Base-by-base conservation (phyloP, 306 rosid genomes). In the Quercus engelmannii region DNA sequence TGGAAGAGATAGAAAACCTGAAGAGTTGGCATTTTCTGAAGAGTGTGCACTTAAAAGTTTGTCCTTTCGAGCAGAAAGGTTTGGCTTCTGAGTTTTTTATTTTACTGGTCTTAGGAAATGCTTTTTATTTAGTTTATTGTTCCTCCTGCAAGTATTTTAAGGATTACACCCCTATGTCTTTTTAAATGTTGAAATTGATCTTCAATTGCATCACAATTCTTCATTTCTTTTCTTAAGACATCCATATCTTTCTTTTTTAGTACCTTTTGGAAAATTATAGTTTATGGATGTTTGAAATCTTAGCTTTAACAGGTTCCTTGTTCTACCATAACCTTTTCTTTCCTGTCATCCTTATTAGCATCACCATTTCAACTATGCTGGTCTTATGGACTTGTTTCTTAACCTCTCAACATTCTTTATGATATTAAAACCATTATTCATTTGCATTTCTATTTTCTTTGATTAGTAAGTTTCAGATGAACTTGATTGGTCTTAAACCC, bases 21-120 rank as follows among this genome's bases (percentile, higher is more conserved):
- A 91, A 86, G 98, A 93, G 87, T 84, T 85, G 80, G 78, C 83
- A 52, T 93, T 90, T 84, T 79, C 93, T 65, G 94, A 90, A 78
- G 98, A 86, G 75, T 95, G 91, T 76, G 86, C 76, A 3, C 84
- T 84, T 78, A 91, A 93, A 88, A 88, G 88, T 79, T 82, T 90
- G 89, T 94, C 91, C 76, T 95, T 95, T 80, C 91, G 93, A 58
- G 98, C 97, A 64, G 92, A 90, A 76, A 95, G 99, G 99, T 95
- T 61, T 83, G 76, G 71, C 76, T 74, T 74, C 74, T 71, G 49
- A 71, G 73, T 73, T 79, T 75, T 74, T 55, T 43, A 71, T 78
- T 51, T 71, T 74, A 67, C 20, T 56, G 35, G 46, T 52, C 73
- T 33, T 30, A 58, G 69, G 71, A 79, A 73, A 69, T 11, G 35